phyloP scores from a whole-genome alignment of 257 asterid genomes.

The Paraleonurus japonicus region DNA sequence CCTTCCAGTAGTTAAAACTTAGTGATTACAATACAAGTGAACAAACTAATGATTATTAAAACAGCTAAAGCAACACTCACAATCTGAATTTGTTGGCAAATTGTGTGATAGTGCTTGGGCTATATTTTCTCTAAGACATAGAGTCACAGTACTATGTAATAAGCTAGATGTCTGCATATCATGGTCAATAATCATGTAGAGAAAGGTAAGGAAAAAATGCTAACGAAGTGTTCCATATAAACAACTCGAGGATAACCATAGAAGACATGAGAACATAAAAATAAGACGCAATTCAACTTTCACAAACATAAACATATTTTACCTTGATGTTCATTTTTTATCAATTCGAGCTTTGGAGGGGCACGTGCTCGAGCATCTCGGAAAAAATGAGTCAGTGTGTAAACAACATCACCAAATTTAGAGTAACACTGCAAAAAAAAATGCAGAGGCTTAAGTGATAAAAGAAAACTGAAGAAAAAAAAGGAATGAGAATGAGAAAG shows the following conservation, averaged over 20 bases:
- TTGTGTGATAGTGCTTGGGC: slow-evolving; percentile 1
- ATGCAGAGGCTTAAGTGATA: slow-evolving; percentile 18
- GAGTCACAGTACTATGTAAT: not conserved
- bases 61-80: not conserved
- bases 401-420: slow-evolving; percentile 88
- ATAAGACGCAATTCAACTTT: slow-evolving; percentile 10
- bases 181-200: not conserved
- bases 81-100: not conserved
- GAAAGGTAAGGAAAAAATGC: slow-evolving; percentile 2
- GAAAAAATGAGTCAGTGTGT: slow-evolving; percentile 79
- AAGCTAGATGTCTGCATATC: not conserved
- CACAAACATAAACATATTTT: slow-evolving; percentile 15
- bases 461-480: not conserved
- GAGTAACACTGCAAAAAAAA: slow-evolving; percentile 73
- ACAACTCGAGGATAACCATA: slow-evolving; percentile 8
- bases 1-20: not conserved
- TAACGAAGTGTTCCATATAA: not conserved
- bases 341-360: slow-evolving; percentile 60
- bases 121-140: not conserved
- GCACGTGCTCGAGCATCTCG: slow-evolving; percentile 59
- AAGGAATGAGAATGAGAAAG: slow-evolving; percentile 7
- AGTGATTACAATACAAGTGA: not conserved
- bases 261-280: slow-evolving; percentile 18
- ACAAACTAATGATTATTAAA: not conserved
- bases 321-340: slow-evolving; percentile 47